Evolutionary conservation across 2,329 filamentous ascomycete species (phyloP).

Genomic region (Penicillium sp.): DNA sequence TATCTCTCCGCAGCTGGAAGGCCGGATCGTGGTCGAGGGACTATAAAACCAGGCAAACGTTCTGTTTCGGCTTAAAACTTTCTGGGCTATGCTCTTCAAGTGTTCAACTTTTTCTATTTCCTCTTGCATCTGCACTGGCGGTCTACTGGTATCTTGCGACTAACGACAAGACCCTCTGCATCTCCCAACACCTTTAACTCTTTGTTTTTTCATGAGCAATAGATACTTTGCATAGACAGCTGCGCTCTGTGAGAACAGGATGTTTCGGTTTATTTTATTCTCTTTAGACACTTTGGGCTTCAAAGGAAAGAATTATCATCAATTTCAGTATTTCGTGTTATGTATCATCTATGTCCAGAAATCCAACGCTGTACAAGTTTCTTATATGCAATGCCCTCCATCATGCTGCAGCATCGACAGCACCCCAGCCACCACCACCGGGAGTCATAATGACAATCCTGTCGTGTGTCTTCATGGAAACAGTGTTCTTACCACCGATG

Average conservation of each 20-base stretch:
- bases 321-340: background rate
- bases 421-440: slow-evolving; percentile 52
- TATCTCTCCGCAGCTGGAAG: slow-evolving; percentile 77
- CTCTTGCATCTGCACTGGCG: background rate
- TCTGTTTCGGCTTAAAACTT: background rate
- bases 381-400: background rate
- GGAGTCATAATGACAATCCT: slow-evolving; percentile 65
- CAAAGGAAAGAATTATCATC: background rate
- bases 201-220: background rate
- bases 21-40: slow-evolving; percentile 62
- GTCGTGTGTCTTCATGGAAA: slow-evolving; percentile 62
- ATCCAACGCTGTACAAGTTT: background rate
- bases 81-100: background rate
- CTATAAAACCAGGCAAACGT: background rate
- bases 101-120: background rate
- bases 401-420: slow-evolving; percentile 13
- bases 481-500: slow-evolving; percentile 67
- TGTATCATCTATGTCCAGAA: background rate
- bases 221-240: background rate
- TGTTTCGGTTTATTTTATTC: background rate
- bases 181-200: background rate
- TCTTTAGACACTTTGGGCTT: background rate
- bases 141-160: background rate
- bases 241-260: background rate
- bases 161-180: background rate